These are phyloP conservation scores for Solanum appendiculatum DNA, from an alignment of 257 asterid genomes.

Conservation along the genomic window DNA sequence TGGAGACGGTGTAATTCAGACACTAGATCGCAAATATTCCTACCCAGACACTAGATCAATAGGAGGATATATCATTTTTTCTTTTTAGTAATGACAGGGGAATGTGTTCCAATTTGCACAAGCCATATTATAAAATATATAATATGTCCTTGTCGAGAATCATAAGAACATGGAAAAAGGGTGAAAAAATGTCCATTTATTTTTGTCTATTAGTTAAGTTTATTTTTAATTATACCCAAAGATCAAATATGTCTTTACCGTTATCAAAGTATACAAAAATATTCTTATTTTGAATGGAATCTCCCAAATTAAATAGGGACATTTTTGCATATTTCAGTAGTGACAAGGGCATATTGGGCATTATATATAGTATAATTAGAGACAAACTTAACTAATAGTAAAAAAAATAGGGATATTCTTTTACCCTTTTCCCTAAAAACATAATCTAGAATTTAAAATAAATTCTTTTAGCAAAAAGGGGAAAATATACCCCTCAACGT, in stretches of 20 bases:
- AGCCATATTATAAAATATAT: neutral
- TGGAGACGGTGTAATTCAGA: neutral
- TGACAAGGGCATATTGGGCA: neutral
- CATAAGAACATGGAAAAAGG: neutral
- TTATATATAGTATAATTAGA: too few relatives aligned
- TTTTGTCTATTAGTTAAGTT: neutral
- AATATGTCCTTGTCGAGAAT: neutral
- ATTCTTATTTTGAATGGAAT: neutral
- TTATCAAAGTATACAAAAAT: neutral
- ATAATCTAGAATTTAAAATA: too few relatives aligned
- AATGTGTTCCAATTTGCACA: neutral
- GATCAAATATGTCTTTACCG: neutral
- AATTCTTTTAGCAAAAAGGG: too few relatives aligned
- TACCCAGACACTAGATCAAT: neutral
- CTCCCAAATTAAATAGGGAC: neutral
- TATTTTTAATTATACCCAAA: neutral
- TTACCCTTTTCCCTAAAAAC: neutral
- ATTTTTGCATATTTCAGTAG: neutral
- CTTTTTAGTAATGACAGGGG: neutral
- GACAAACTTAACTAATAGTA: too few relatives aligned
- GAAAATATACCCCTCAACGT: neutral
- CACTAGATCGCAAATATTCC: neutral
- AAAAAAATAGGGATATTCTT: fast-evolving
- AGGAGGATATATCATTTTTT: neutral
- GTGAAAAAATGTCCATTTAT: neutral